Base-by-base conservation (phyloP, 192 early-diverging fungal genomes). In the Linnemannia elongata region DNA sequence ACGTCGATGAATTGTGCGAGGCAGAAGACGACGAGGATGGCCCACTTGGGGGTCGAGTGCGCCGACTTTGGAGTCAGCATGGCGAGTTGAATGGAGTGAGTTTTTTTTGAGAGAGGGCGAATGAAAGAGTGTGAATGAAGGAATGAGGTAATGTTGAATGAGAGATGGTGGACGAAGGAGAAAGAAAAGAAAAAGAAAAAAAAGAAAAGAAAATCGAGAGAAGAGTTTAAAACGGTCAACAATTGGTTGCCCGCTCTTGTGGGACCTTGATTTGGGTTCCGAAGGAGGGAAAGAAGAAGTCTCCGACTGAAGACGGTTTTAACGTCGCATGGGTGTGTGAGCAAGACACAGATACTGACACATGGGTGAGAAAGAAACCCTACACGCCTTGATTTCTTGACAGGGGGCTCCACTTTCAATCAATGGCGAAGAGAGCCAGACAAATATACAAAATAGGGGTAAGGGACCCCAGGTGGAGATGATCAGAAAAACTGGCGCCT, bases 1-100 rank as follows among this genome's bases (percentile, higher is more conserved):
- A 89, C 82, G 36, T 89, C 88, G 36, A 89, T 72, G 72, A 81
- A 87, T 49, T 85, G 81, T 17, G 88, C 88, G 27, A 87, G 82
- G 49, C 88, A 89, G 60, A 86, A 82, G 27, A 85, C 85, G 20
- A 83, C 47, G n/a, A 89, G 70, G 42, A 85, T 83, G 7, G 35
- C 68, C 85, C 85, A 87, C 55, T 81, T 87, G 20, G 85, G 85
- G 49, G 63, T 76, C 18, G 72, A 30, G 36, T 86, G 80, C 42
- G 39, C 66, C 35, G 71, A 41, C 44, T 69, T 44, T 35, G 17
- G 27, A 33, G 77, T 69, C 81, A 77, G 47, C 81, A 82, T 82
- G 69, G 35, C 8, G 69, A 71, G 17, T 52, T 60, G 55, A 60
- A 60, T n/a, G n/a, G n/a, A 9, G 35, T 47, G 57, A 22, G 44